phyloP scores from a whole-genome alignment of 345 rosid genomes.

The Salix purpurea region DNA sequence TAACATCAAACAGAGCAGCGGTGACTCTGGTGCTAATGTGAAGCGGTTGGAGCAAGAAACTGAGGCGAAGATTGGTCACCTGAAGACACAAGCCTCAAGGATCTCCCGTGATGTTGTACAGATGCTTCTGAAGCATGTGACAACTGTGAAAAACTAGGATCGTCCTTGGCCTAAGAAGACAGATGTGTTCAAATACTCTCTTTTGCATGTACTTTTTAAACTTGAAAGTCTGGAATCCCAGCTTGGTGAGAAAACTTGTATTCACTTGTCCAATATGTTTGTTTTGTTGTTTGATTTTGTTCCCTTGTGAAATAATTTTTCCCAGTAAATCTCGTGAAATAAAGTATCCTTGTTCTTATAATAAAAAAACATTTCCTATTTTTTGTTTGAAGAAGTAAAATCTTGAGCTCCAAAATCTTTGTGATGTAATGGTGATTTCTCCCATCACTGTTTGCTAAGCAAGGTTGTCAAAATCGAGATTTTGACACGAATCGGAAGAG shows the following conservation, averaged over 20 bases:
- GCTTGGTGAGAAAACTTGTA: background rate
- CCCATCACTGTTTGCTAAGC: background rate
- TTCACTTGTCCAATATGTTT: background rate
- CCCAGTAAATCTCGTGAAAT: background rate
- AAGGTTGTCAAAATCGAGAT: too few species aligned
- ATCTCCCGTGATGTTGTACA: constrained; percentile 55
- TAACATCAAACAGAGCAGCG: constrained; percentile 53
- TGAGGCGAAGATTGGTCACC: constrained; percentile 52
- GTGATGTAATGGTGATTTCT: background rate
- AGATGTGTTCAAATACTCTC: background rate
- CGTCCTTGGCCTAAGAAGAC: background rate
- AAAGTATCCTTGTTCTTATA: background rate
- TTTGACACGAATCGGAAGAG: too few species aligned
- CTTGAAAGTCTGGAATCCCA: background rate
- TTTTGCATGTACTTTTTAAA: background rate
- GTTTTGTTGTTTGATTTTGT: background rate
- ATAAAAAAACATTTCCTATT: too few species aligned
- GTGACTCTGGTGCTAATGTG: constrained; percentile 85
- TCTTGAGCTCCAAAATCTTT: background rate
- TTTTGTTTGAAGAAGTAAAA: background rate
- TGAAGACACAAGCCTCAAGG: constrained; percentile 53
- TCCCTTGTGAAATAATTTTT: background rate
- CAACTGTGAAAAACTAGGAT: constrained; percentile 67
- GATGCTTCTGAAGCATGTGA: constrained; percentile 80
- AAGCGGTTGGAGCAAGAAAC: constrained; percentile 84